Percentiles rank a stretch among this genome's conserved stretches.
Conservation (phyloP, 768 basidiomycete species). For the Clathrus columnatus region DNA sequence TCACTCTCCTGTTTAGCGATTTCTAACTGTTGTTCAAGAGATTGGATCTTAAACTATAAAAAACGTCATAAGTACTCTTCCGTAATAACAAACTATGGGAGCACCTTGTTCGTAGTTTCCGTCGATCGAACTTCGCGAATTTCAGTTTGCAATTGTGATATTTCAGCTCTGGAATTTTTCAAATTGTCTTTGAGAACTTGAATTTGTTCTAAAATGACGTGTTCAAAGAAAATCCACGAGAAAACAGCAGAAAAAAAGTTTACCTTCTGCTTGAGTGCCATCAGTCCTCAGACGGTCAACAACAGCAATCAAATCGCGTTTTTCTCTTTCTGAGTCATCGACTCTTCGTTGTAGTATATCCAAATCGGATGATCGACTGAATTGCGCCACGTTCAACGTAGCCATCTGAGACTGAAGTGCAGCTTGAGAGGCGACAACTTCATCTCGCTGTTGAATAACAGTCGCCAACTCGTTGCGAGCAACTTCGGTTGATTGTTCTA, state of each 20-base stretch:
- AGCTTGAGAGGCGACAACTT: conserved; percentile 44
- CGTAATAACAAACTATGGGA: conserved; percentile 8
- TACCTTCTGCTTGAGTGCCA: conserved; percentile 64
- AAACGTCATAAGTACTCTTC: neutral
- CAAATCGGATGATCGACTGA: conserved; percentile 53
- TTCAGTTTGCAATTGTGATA: conserved; percentile 57
- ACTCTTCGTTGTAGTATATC: conserved; percentile 50
- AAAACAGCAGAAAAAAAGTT: conserved; percentile 1
- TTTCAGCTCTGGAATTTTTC: conserved; percentile 68
- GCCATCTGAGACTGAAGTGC: conserved; percentile 48
- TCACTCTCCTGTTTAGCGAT: conserved; percentile 71
- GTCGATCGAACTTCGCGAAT: conserved; percentile 64
- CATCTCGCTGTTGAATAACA: conserved; percentile 54
- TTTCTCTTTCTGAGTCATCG: conserved; percentile 80
- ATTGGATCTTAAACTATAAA: conserved; percentile 74
- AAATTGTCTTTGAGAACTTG: conserved; percentile 57
- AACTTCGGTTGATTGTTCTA: conserved; percentile 43
- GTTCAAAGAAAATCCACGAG: conserved; percentile 5
- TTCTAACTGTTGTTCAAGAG: conserved; percentile 71
- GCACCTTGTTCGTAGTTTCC: conserved; percentile 70
- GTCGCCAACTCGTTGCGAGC: conserved; percentile 47
- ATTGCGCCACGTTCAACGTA: conserved; percentile 47
- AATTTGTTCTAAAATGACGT: conserved; percentile 49
- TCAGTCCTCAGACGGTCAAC: conserved; percentile 80
- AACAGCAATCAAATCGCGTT: conserved; percentile 77